Conservation (phyloP, 2,329 filamentous ascomycete genomes). For the Claviceps africana region DNA sequence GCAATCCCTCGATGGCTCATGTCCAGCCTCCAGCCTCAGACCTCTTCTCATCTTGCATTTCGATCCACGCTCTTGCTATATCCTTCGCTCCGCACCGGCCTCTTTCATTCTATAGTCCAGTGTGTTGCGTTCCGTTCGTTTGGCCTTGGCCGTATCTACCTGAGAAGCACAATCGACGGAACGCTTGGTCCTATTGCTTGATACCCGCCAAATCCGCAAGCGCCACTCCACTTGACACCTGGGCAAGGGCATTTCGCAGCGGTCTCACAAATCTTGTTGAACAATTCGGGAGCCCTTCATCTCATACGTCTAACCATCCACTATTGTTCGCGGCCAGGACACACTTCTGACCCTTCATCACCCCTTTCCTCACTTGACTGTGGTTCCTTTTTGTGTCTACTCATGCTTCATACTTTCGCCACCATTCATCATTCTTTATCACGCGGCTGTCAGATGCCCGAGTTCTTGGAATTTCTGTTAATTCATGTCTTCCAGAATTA, state of each 20-base stretch:
- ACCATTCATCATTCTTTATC: slow-evolving; percentile 16
- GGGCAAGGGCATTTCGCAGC: neutral
- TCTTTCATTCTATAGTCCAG: neutral
- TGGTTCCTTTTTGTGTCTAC: neutral
- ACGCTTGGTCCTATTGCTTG: neutral
- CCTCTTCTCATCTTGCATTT: neutral
- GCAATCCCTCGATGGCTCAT: neutral
- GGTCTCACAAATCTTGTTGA: neutral
- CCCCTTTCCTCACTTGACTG: neutral
- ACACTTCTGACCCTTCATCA: neutral
- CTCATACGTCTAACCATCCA: slow-evolving; percentile 2
- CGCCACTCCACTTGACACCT: slow-evolving; percentile 2
- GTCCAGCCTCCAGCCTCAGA: neutral
- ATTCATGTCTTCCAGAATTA: slow-evolving; percentile 96
- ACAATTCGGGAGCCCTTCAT: neutral
- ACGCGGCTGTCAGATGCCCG: slow-evolving; percentile 12
- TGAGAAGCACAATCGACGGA: neutral
- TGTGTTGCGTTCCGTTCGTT: neutral
- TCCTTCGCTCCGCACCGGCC: neutral
- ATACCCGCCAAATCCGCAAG: neutral
- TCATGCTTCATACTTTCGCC: neutral
- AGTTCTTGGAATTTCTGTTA: slow-evolving; percentile 9
- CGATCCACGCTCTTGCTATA: neutral
- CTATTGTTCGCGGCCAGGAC: slow-evolving; percentile 4
- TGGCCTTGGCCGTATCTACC: neutral